Evolutionary conservation across 345 rosid species (phyloP).

Genomic region (Erucastrum elatum): DNA sequence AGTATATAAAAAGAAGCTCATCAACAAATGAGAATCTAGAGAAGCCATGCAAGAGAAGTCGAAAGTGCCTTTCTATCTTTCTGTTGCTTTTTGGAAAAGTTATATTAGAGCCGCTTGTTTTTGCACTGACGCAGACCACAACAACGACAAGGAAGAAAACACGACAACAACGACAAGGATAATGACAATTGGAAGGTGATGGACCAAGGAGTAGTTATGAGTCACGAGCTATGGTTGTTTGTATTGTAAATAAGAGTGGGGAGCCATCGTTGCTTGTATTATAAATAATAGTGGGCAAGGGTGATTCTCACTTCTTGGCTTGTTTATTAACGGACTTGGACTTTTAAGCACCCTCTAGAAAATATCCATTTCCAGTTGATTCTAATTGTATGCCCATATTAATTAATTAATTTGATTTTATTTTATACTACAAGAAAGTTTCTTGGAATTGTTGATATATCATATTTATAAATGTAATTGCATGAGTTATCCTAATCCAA

Average conservation of each 20-base stretch:
- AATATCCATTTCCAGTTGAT: background rate
- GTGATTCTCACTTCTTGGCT: background rate
- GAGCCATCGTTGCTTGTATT: background rate
- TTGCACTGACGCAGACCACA: background rate
- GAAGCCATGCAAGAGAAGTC: slow-evolving; percentile 13
- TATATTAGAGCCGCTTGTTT: background rate
- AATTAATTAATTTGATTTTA: background rate
- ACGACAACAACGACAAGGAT: background rate
- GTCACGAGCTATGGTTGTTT: background rate
- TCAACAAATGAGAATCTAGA: background rate
- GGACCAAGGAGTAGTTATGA: background rate
- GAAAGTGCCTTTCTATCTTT: background rate
- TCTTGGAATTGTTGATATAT: too few species aligned
- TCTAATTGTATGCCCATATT: background rate
- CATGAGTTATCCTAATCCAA: too few species aligned
- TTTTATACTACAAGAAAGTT: background rate
- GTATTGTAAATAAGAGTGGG: too few species aligned
- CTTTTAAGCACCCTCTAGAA: background rate
- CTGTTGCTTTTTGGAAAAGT: background rate
- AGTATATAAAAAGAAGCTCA: background rate
- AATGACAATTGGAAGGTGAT: background rate
- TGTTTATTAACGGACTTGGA: background rate
- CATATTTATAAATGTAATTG: too few species aligned
- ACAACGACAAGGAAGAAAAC: background rate
- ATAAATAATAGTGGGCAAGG: background rate